phyloP scores from a whole-genome alignment of 306 rosid species.

The Cucurbita pepo region DNA sequence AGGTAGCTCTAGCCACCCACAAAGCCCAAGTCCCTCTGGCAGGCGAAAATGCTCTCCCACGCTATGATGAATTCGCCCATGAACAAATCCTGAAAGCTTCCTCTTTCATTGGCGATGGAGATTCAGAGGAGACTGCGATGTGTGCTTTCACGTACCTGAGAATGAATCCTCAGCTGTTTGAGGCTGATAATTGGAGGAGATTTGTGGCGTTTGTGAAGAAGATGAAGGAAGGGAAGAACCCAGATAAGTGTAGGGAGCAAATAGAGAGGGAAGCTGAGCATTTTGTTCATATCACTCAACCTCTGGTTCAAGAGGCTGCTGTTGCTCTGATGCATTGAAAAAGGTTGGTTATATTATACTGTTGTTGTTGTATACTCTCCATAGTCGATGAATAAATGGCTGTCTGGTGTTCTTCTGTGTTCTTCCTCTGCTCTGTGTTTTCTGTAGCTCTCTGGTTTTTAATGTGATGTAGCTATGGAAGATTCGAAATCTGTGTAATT shows the following conservation, averaged over 20 bases:
- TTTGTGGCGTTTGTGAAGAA: constrained; percentile 85
- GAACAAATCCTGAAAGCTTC: constrained; percentile 58
- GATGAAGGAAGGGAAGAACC: constrained; percentile 68
- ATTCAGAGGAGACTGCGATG: constrained; percentile 32
- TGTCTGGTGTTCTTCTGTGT: background rate
- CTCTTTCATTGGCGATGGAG: constrained; percentile 30
- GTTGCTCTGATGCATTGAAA: constrained; percentile 36
- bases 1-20: constrained; percentile 65
- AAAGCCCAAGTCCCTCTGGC: constrained; percentile 65
- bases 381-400: background rate
- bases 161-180: constrained; percentile 69
- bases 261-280: constrained; percentile 90
- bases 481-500: background rate
- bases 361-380: background rate
- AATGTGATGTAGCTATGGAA: constrained; percentile 8
- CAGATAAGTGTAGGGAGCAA: constrained; percentile 57
- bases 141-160: constrained; percentile 87
- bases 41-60: constrained; percentile 76
- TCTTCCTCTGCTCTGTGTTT: background rate
- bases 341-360: background rate
- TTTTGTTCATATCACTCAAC: constrained; percentile 53
- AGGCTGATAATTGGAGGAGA: constrained; percentile 66
- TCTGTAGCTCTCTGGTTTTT: constrained; percentile 6
- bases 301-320: constrained; percentile 76
- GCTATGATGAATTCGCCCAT: constrained; percentile 55